Conservation (phyloP, 2,329 filamentous ascomycete genomes). For the Bertia moriformis region DNA sequence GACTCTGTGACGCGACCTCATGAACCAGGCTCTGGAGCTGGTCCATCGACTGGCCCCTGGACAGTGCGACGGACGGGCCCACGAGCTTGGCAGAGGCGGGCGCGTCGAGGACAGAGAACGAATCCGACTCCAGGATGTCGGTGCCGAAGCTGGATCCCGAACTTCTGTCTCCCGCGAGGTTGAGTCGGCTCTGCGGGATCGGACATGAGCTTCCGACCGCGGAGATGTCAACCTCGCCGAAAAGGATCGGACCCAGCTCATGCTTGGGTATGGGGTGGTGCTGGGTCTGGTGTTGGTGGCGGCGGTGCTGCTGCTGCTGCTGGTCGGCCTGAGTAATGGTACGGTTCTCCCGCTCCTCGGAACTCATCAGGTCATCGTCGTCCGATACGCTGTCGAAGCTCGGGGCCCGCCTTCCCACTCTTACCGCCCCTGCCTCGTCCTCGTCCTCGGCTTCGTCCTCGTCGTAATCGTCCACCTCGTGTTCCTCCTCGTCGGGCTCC, state of each 20-base stretch:
- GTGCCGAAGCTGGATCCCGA: too few species aligned
- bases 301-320: too few species aligned
- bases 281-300: too few species aligned
- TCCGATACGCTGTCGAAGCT: constrained; percentile 40
- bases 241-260: constrained; percentile 15
- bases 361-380: constrained; percentile 35
- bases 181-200: too few species aligned
- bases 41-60: constrained; percentile 25
- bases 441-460: constrained; percentile 21
- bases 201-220: too few species aligned
- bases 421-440: too few species aligned
- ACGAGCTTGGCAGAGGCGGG: constrained; percentile 2
- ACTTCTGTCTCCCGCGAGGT: too few species aligned
- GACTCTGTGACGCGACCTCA: constrained; percentile 37
- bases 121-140: background rate
- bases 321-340: too few species aligned
- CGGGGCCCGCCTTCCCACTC: too few species aligned
- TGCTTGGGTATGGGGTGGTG: constrained; percentile 12
- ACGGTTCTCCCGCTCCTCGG: constrained; percentile 28
- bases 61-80: constrained; percentile 11
- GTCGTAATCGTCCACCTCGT: constrained; percentile 52
- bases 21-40: constrained; percentile 35
- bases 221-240: constrained; percentile 14
- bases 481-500: constrained; percentile 57
- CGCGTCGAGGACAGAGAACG: background rate